Evolutionary conservation across 371 early-diverging fungal species (phyloP).

Genomic region (Cokeromyces recurvatus): DNA sequence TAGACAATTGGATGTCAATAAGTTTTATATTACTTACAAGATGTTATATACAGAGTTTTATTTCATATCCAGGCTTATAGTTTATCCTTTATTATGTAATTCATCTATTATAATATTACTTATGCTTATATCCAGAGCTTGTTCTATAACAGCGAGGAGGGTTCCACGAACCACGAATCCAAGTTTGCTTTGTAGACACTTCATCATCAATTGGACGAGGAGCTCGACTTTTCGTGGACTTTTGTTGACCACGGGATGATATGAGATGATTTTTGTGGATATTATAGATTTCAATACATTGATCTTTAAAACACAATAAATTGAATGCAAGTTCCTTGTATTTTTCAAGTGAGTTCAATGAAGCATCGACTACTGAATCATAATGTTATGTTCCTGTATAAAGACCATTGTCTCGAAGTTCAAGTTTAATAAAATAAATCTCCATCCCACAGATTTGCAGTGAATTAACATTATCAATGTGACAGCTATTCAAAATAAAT

Average conservation of each 20-base stretch:
- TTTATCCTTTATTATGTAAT: no score
- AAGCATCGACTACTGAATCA: constrained; percentile 2
- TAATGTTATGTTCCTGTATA: constrained; percentile 7
- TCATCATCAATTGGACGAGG: constrained; percentile 2
- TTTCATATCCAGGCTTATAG: no score
- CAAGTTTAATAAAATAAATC: constrained; percentile 4
- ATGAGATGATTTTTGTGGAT: constrained; percentile 4
- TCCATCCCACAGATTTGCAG: constrained; percentile 9
- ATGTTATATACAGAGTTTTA: no score
- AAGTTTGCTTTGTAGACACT: constrained; percentile 10
- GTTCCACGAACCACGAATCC: constrained; percentile 12
- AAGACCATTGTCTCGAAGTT: constrained; percentile 5
- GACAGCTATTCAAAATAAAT: constrained; percentile 3
- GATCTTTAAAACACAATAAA: constrained; percentile 9
- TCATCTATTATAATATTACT: no score
- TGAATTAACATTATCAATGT: constrained; percentile 5
- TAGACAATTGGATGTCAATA: no score
- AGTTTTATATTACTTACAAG: no score
- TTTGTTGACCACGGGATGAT: constrained; percentile 5
- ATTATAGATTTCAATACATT: constrained; percentile 8
- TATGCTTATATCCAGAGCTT: no score
- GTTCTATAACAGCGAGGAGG: no score
- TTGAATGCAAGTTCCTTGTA: constrained; percentile 10
- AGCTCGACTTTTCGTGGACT: constrained; percentile 3
- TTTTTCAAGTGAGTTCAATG: not conserved